Conservation (phyloP, 2,329 filamentous ascomycete genomes). For the Metarhizium album region DNA sequence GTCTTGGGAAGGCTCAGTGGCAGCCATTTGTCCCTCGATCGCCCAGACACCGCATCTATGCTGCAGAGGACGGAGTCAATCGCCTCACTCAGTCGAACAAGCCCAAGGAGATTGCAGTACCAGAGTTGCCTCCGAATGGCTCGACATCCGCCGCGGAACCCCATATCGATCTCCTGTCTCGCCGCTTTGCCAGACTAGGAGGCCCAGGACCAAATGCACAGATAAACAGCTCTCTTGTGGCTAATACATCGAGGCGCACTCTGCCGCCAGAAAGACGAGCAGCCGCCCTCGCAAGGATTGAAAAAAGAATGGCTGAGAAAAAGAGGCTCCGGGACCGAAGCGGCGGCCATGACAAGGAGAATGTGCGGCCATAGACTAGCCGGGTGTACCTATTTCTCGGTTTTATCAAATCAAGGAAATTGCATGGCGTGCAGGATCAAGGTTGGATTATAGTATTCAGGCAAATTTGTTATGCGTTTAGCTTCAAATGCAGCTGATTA, state of each 20-base stretch:
- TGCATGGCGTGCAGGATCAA: slow-evolving; percentile 13
- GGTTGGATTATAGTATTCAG: not conserved
- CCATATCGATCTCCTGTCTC: slow-evolving; percentile 33
- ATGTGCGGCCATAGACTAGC: slow-evolving; percentile 27
- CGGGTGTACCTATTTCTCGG: not conserved
- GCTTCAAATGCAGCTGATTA: not conserved
- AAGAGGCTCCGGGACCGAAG: slow-evolving; percentile 22
- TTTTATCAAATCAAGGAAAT: slow-evolving; percentile 7
- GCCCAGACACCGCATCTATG: slow-evolving; percentile 26
- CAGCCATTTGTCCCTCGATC: slow-evolving; percentile 31
- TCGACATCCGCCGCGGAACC: slow-evolving; percentile 17
- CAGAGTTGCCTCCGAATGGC: slow-evolving; percentile 16
- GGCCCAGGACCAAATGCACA: slow-evolving; percentile 22
- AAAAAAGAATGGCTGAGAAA: slow-evolving; percentile 43
- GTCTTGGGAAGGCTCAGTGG: slow-evolving; percentile 26
- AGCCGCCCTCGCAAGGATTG: slow-evolving; percentile 43
- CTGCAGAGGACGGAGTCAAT: slow-evolving; percentile 22
- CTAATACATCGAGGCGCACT: slow-evolving; percentile 30
- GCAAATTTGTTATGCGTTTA: not conserved
- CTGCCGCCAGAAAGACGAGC: slow-evolving; percentile 41
- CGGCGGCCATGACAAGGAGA: slow-evolving; percentile 38
- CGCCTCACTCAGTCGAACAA: slow-evolving; percentile 17
- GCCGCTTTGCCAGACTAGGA: slow-evolving; percentile 35
- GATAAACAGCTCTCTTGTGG: slow-evolving; percentile 18
- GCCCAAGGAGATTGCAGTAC: slow-evolving; percentile 14